Conservation (phyloP, 768 basidiomycete genomes). For the Trametes meyenii region DNA sequence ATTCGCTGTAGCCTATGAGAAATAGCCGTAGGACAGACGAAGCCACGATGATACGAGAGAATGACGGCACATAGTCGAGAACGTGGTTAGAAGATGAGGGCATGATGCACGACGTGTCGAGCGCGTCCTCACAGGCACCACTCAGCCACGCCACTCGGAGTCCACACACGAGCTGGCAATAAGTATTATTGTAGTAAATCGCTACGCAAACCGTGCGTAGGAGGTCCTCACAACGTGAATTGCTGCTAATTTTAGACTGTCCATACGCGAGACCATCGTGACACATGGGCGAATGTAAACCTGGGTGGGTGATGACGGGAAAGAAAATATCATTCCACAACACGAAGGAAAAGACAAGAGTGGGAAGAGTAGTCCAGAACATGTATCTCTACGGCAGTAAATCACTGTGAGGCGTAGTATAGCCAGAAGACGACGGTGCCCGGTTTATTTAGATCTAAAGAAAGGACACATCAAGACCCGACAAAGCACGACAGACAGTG, state of each 20-base stretch:
- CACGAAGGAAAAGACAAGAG: constrained; percentile 20
- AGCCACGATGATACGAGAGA: constrained; percentile 56
- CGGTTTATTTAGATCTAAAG: constrained; percentile 28
- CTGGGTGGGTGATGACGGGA: background rate
- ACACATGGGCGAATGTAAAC: too few species aligned
- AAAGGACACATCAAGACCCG: background rate
- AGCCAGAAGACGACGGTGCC: constrained; percentile 3
- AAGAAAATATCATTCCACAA: constrained; percentile 27
- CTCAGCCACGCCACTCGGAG: background rate
- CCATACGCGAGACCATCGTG: too few species aligned
- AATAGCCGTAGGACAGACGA: constrained; percentile 63
- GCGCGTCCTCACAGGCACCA: background rate
- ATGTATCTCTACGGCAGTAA: constrained; percentile 24
- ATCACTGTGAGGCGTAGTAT: constrained; percentile 15
- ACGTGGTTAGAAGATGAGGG: constrained; percentile 17
- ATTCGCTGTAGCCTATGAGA: constrained; percentile 85
- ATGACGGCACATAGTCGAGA: constrained; percentile 33
- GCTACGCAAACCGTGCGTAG: too few species aligned
- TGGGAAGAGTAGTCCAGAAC: constrained; percentile 21
- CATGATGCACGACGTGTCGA: constrained; percentile 10
- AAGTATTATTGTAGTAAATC: too few species aligned
- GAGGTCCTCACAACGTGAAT: too few species aligned
- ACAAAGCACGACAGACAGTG: background rate
- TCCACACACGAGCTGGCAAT: background rate
- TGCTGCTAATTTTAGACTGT: too few species aligned